Conservation (phyloP, 305 asterid species). For the Stenogyne calaminthoides region DNA sequence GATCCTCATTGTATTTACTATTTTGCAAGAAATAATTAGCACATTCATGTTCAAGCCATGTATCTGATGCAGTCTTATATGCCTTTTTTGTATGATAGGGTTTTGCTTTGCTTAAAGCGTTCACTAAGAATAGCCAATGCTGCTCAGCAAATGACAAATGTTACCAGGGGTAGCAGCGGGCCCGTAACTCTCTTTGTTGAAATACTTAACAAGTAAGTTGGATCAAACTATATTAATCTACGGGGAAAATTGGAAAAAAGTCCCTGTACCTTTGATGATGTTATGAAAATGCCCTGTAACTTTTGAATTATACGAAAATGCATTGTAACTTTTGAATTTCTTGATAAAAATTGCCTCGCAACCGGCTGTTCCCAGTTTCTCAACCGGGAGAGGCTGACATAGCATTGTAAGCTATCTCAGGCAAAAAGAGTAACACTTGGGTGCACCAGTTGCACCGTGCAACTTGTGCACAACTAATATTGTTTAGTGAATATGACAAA, state of each 20-base stretch:
- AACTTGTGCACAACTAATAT: too few relatives aligned
- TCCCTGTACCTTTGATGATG: too few relatives aligned
- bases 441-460: too few relatives aligned
- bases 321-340: too few relatives aligned
- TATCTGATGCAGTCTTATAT: conserved; percentile 13
- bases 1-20: neutral
- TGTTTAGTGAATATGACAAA: too few relatives aligned
- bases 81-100: conserved; percentile 53
- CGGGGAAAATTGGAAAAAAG: neutral
- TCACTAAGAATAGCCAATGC: conserved; percentile 97
- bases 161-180: conserved; percentile 94
- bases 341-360: too few relatives aligned
- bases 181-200: conserved; percentile 97
- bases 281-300: too few relatives aligned
- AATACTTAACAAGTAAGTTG: conserved; percentile 89
- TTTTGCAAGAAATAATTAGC: neutral
- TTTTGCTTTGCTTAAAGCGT: conserved; percentile 92
- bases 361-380: too few relatives aligned
- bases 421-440: too few relatives aligned
- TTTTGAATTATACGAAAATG: too few relatives aligned
- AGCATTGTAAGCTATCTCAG: too few relatives aligned
- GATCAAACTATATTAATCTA: conserved; percentile 6
- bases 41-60: neutral
- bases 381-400: too few relatives aligned
- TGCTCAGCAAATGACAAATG: conserved; percentile 97